A percentile compares a stretch with the other conserved stretches of the same genome.
These are phyloP conservation scores for Fimicolochytrium jonesii DNA, from an alignment of 192 early-diverging fungal genomes.

Conservation along the genomic window DNA sequence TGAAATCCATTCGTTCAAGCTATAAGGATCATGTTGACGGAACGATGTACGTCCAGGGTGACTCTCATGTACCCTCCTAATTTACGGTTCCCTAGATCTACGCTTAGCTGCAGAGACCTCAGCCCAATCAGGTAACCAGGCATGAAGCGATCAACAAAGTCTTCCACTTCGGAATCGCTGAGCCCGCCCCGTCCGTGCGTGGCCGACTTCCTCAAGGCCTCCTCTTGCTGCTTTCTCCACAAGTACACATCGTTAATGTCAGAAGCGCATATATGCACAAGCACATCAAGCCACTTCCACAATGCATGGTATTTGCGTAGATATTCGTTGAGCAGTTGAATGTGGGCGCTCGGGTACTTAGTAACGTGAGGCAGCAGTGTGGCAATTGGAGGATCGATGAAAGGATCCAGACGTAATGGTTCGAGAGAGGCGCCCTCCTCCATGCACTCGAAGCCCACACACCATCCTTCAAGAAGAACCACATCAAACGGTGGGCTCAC, in stretches of 20 bases:
- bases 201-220: conserved; percentile 39
- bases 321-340: conserved; percentile 38
- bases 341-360: not conserved
- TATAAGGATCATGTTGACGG: too few relatives aligned
- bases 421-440: too few relatives aligned
- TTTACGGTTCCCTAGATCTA: too few relatives aligned
- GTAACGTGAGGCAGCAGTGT: too few relatives aligned
- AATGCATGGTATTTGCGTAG: conserved; percentile 56
- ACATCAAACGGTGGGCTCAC: conserved; percentile 62
- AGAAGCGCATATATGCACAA: conserved; percentile 64
- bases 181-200: conserved; percentile 55
- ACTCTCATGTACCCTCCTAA: too few relatives aligned
- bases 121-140: conserved; percentile 60
- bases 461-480: conserved; percentile 93
- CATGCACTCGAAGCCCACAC: conserved; percentile 76
- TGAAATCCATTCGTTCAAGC: too few relatives aligned
- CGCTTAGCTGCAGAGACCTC: not conserved
- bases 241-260: conserved; percentile 66
- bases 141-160: conserved; percentile 87
- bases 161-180: conserved; percentile 66
- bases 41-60: too few relatives aligned
- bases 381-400: too few relatives aligned
- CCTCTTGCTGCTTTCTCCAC: conserved; percentile 89
- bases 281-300: conserved; percentile 70
- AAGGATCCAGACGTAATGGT: too few relatives aligned